Base-by-base conservation (phyloP, 106 monocot species). In the Acorus gramineus region DNA sequence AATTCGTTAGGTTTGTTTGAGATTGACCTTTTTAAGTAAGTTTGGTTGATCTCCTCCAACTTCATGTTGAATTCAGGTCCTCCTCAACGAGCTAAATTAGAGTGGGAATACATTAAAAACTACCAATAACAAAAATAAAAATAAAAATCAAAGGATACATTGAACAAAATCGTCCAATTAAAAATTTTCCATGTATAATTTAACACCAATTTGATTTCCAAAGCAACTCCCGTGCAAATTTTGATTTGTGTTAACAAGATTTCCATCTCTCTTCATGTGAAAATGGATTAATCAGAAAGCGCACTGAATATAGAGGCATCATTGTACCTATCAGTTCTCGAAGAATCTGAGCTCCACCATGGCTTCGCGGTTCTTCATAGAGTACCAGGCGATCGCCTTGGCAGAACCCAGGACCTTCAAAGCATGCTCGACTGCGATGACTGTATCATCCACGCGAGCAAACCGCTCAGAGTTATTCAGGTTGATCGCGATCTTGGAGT, bases 331-430 rank as follows among this genome's bases (percentile, higher is more conserved):
- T 86, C 66, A 95, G 68, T 60, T 80, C 72, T 95, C 87, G 50
- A 87, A 87, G 82, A 95, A 95, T 0, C 95, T 74, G 47, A 95
- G 71, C 78, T 90, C 95, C 42, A 90, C 82, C 95, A 95, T 90
- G n/a, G 78, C 84, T 56, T 95, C 95, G 44, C 79, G 64, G 14
- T 53, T 73, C 52, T 76, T 87, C 6, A 87, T 79, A 11, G 89
- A 90, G 61, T 80, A 90, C 90, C 95, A 95, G 6, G 87, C 80
- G 0, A 85, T 90, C 4, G 87, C 95, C 77, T 80, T 90, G n/a
- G 95, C 95, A 46, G 95, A 95, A 51, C 84, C 87, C 4, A 95
- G 82, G 72, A 95, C 90, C 66, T 87, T 81, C 77, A 95, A 61
- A 28, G 90, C 87, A 78, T 87, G 85, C 59, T 96, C 90, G 28